A percentile compares a stretch with the other conserved stretches of the same genome.
Conservation (phyloP, 2,329 filamentous ascomycete genomes). For the Aureobasidium sp. region DNA sequence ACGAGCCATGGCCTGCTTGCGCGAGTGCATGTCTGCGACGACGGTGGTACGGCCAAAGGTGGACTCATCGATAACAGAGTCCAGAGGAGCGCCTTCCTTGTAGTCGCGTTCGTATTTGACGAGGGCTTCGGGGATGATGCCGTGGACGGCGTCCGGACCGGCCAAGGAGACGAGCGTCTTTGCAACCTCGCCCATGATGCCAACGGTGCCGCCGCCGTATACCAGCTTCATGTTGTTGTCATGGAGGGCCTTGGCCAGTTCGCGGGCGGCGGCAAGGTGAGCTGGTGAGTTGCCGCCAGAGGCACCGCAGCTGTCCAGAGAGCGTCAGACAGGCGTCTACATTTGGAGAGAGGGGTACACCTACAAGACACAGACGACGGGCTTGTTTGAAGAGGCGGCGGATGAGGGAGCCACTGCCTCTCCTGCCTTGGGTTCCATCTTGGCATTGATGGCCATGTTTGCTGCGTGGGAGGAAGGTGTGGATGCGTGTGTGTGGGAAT, state of each 20-base stretch:
- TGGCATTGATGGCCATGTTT: slow-evolving; percentile 15
- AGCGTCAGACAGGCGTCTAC: slow-evolving; percentile 14
- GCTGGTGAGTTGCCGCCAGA: slow-evolving; percentile 61
- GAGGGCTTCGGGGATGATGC: slow-evolving; percentile 83
- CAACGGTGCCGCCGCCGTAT: slow-evolving; percentile 89
- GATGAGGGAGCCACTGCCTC: neutral
- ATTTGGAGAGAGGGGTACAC: slow-evolving; percentile 17
- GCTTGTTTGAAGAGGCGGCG: slow-evolving; percentile 29
- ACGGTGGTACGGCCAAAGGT: slow-evolving; percentile 78
- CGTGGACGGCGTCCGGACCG: slow-evolving; percentile 76
- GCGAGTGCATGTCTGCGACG: slow-evolving; percentile 90
- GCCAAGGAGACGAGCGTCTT: slow-evolving; percentile 74
- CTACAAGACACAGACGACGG: slow-evolving; percentile 83
- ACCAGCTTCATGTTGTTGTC: slow-evolving; percentile 71
- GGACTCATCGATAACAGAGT: slow-evolving; percentile 49
- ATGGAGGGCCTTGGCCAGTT: slow-evolving; percentile 66
- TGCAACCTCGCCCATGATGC: slow-evolving; percentile 91
- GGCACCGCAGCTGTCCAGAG: slow-evolving; percentile 63
- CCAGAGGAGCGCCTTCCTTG: slow-evolving; percentile 37
- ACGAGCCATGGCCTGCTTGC: slow-evolving; percentile 87
- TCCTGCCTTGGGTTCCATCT: slow-evolving; percentile 11
- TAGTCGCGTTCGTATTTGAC: slow-evolving; percentile 66
- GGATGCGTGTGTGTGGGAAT: neutral
- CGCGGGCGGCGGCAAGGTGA: slow-evolving; percentile 69
- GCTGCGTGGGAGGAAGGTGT: neutral